Base-by-base conservation (phyloP, 768 basidiomycete species). In the Xerocomus potaroensis region DNA sequence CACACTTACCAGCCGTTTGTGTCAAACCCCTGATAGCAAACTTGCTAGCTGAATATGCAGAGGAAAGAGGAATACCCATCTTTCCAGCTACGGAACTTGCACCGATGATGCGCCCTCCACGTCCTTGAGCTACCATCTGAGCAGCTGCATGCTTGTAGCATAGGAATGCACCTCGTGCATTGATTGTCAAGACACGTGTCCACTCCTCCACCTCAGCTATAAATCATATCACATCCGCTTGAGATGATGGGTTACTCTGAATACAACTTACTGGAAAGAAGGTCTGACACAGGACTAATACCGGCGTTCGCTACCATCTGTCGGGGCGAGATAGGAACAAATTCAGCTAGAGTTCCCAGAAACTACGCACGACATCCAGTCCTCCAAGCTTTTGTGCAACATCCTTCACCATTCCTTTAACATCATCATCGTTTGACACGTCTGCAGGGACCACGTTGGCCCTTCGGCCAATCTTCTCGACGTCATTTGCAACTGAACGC, bases 61-160 rank as follows among this genome's bases (percentile, higher is more conserved):
- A 12, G 18, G 16, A 6, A 2, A 59, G 43, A 0, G 51, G 48
- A 1, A 10, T 6, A 8, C 48, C 58, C 2, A 31, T 0, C 39
- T 48, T 57, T 16, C 54, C 57, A 1, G 27, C 32, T 8, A 48
- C 0, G 5, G 59, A 65, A 19, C 53, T 56, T 8, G 63, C 63
- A 1, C 83, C 76, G 22, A 83, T 72, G 48, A 85, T 78, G 15
- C 76, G 69, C 1, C 82, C 79, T 14, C 79, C 74, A 5, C 62
- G 65, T 0, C 74, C 72, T 63, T 78, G 77, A 8, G 56, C 46
- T 8, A 81, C 70, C 84, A 85, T 85, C 54, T 78, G 75, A 42
- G 66, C 67, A 15, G 78, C 81, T 2, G 81, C 84, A 48, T 82
- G 71, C 43, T 83, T 79, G 36, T 83, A 84, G 58, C 79, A 83